Percentiles rank a stretch among this genome's conserved stretches.
Evolutionary conservation across 1,139 yeast species (phyloP).

Genomic region (Suhomyces bolitotheri): DNA sequence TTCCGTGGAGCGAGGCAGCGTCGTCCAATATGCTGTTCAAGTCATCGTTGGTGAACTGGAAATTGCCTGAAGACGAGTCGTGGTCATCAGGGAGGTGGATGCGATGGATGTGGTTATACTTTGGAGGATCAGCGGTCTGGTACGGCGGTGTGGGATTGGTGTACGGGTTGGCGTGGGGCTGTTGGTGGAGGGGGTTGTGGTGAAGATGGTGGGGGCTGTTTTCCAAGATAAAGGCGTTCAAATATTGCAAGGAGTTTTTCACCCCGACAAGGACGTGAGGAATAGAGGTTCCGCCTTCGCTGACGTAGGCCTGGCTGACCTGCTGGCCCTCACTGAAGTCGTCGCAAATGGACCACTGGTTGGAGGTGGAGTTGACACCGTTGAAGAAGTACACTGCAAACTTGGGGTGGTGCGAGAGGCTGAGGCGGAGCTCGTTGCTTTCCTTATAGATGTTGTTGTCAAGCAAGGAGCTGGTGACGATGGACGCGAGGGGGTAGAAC

Average conservation of each 20-base stretch:
- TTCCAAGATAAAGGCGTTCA: conserved; percentile 56
- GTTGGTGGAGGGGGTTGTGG: conserved; percentile 6
- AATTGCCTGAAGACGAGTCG: conserved; percentile 15
- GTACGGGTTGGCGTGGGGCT: conserved; percentile 12
- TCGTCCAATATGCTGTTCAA: conserved; percentile 27
- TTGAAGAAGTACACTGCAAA: conserved; percentile 71
- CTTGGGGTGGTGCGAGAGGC: conserved; percentile 62
- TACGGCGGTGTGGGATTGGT: conserved; percentile 16
- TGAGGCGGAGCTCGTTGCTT: conserved; percentile 52
- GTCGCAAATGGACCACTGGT: conserved; percentile 82
- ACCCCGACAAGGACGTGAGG: conserved; percentile 60
- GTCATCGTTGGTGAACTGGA: conserved; percentile 23
- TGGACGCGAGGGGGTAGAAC: conserved; percentile 58
- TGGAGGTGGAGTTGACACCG: conserved; percentile 50
- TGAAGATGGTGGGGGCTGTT: conserved; percentile 21
- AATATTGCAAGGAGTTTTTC: conserved; percentile 51
- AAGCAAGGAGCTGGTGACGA: conserved; percentile 47
- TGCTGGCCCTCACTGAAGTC: conserved; percentile 83
- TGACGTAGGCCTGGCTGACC: conserved; percentile 63
- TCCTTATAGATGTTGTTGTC: conserved; percentile 47
- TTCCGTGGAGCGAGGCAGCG: conserved; percentile 11
- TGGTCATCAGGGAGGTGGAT: conserved; percentile 18
- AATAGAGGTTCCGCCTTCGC: conserved; percentile 50
- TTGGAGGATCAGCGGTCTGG: conserved; percentile 7
- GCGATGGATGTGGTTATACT: conserved; percentile 18